Conservation (phyloP, 768 basidiomycete genomes). For the Suillus variegatus region DNA sequence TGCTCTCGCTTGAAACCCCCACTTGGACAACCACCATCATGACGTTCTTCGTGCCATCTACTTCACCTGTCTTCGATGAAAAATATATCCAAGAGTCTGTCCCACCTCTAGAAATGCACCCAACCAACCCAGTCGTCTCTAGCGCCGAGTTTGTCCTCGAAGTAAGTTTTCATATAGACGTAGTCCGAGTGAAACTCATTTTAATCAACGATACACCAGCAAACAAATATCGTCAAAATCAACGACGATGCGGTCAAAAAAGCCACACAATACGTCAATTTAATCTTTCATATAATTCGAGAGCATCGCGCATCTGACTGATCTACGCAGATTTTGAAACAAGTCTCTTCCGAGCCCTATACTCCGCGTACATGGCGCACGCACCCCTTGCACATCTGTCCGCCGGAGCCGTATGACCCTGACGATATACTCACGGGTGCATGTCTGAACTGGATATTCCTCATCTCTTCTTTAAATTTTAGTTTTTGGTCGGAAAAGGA, state of each 20-base stretch:
- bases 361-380: conserved; percentile 81
- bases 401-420: conserved; percentile 61
- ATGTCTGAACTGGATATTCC: conserved; percentile 84
- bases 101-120: conserved; percentile 11
- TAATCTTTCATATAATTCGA: conserved; percentile 11
- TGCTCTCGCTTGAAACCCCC: background rate
- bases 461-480: conserved; percentile 84
- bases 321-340: conserved; percentile 57
- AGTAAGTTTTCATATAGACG: conserved; percentile 36
- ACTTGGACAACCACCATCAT: background rate
- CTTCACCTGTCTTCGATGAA: conserved; percentile 8
- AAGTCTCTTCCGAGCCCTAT: conserved; percentile 64
- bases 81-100: conserved; percentile 13
- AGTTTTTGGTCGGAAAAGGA: conserved; percentile 85
- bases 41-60: background rate
- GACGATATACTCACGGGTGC: conserved; percentile 53
- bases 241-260: conserved; percentile 58
- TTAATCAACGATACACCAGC: conserved; percentile 35
- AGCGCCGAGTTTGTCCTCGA: conserved; percentile 58
- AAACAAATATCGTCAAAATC: conserved; percentile 59
- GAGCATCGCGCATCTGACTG: background rate
- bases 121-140: conserved; percentile 58
- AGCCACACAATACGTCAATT: conserved; percentile 65
- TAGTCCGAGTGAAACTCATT: background rate
- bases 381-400: conserved; percentile 64